These are phyloP conservation scores for Rhodotorula sp. DNA, from an alignment of 1,284 basidiomycete genomes.

Conservation along the genomic window DNA sequence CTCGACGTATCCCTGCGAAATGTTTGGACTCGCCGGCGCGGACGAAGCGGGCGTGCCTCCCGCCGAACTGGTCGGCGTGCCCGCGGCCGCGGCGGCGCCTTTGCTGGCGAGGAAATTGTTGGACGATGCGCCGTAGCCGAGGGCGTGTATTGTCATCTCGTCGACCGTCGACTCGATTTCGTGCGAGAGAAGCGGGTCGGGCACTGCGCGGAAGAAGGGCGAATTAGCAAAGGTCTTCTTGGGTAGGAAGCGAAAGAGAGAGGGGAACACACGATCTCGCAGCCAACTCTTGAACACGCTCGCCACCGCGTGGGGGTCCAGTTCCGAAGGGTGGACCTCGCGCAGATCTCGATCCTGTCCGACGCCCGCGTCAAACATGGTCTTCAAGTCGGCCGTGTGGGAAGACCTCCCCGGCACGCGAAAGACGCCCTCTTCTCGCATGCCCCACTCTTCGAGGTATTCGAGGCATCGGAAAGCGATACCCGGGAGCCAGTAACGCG, in stretches of 20 bases:
- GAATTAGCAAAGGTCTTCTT: neutral
- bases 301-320: conserved; percentile 63
- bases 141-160: conserved; percentile 25
- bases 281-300: conserved; percentile 60
- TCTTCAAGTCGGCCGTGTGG: conserved; percentile 18
- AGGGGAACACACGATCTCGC: conserved; percentile 52
- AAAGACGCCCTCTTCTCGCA: conserved; percentile 70
- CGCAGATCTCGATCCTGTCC: conserved; percentile 39
- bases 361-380: conserved; percentile 31
- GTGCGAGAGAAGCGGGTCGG: conserved; percentile 40
- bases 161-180: conserved; percentile 33
- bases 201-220: conserved; percentile 28
- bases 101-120: conserved; percentile 19
- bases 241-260: no score
- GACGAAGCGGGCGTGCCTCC: neutral
- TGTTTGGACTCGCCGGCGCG: conserved; percentile 1
- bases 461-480: conserved; percentile 74
- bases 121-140: conserved; percentile 39
- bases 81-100: neutral
- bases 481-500: conserved; percentile 62
- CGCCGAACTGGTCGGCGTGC: neutral
- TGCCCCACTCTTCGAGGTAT: conserved; percentile 73
- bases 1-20: conserved; percentile 19
- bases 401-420: conserved; percentile 51
- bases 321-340: conserved; percentile 34